Evolutionary conservation across 495 filamentous ascomycete genomes (phyloP).

Genomic region (Annulohypoxylon moriforme): DNA sequence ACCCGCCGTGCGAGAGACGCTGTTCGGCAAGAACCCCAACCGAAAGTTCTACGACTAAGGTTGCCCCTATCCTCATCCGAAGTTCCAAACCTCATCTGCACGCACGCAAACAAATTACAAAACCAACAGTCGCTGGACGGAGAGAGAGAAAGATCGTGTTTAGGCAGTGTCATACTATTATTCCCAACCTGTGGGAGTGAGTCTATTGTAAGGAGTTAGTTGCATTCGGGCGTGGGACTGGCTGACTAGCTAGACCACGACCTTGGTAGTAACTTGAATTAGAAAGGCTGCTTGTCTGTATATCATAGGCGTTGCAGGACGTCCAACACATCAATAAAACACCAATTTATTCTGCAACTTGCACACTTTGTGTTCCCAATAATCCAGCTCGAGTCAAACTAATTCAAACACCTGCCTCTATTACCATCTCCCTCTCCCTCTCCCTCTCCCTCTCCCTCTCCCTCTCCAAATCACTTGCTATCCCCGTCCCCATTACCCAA

Average conservation of each 20-base stretch:
- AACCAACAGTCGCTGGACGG: conserved; percentile 17
- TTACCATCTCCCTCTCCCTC: conserved; percentile 4
- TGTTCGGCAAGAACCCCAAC: conserved; percentile 94
- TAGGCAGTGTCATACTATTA: conserved; percentile 23
- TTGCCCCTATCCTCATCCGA: not conserved
- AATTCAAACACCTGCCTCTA: conserved; percentile 16
- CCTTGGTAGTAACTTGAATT: conserved; percentile 27
- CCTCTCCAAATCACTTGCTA: not conserved
- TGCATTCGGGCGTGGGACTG: conserved; percentile 16
- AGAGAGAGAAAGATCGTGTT: not conserved
- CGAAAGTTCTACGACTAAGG: conserved; percentile 90
- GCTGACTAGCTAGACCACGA: conserved; percentile 17
- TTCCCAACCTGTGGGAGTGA: not conserved
- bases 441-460: not conserved
- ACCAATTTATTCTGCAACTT: conserved; percentile 6
- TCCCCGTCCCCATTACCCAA: conserved; percentile 1
- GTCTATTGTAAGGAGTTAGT: conserved; percentile 18
- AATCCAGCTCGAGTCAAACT: not conserved
- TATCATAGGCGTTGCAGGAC: conserved; percentile 39
- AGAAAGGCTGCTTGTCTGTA: conserved; percentile 35
- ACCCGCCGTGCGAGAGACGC: conserved; percentile 81
- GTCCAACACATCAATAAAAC: conserved; percentile 36
- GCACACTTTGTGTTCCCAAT: not conserved
- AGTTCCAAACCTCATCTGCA: not conserved
- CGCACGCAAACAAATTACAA: not conserved